Base-by-base conservation (phyloP, 139 green algal species). In the Raphidocelis subcapitata region DNA sequence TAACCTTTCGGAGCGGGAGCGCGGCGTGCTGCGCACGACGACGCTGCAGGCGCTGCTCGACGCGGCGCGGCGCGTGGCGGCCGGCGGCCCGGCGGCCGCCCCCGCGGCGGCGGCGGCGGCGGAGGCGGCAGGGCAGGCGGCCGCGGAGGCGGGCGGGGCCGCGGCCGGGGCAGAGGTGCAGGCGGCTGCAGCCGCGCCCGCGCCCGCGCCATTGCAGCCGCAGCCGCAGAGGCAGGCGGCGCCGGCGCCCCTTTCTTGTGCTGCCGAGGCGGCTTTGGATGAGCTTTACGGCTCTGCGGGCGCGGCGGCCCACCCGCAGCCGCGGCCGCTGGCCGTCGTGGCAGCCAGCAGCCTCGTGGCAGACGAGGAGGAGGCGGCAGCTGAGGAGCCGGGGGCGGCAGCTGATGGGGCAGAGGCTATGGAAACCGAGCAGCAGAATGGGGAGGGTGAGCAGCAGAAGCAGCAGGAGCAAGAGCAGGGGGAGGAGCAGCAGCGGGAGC, bases 1-100 rank as follows among this genome's bases (percentile, higher is more conserved):
- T 24, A 92, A 94, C 82, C 79, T 93, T 35, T 3, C 47, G 3
- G 37, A 47, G 1, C 46, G 44, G 49, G 63, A 82, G 70, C 60
- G 52, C 1, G 51, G 59, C 3, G 67, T 63, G 33, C 55, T 89
- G 29, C 84, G 79, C 62, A 79, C 73, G 10, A 75, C 77, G 15
- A 28, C 74, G 26, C 70, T 92, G 26, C 3, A 20, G 1, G 46
- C 79, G 21, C 66, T 86, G 46, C 64, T 84, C 36, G 41, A 62
- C 14, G 64, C 59, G 20, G 41, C 59, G 26, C 60, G 67, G 81
- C 76, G 59, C 12, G 60, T 36, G 49, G 32, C 5, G 33, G n/a
- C 14, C 2, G 18, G 14, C 15, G 3, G n/a, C n/a, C n/a, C n/a
- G n/a, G n/a, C n/a, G n/a, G n/a, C n/a, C n/a, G n/a, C n/a, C n/a